phyloP scores from a whole-genome alignment of 1,284 basidiomycete species.

The Pulveroboletus sp. region DNA sequence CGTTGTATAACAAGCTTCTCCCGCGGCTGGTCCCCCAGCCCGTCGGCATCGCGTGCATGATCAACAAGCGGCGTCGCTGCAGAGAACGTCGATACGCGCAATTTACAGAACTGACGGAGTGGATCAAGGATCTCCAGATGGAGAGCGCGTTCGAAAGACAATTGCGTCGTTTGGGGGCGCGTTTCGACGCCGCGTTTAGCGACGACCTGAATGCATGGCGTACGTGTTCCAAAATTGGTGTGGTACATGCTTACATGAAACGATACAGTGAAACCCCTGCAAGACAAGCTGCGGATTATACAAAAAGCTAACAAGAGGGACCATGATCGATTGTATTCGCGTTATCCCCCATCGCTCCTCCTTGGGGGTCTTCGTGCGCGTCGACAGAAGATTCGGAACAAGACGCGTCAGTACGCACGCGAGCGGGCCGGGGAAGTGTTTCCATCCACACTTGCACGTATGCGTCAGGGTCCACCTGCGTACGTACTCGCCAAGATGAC shows the following conservation, averaged over 20 bases:
- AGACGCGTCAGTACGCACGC: slow-evolving; percentile 56
- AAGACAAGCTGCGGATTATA: slow-evolving; percentile 31
- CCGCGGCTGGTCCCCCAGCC: slow-evolving; percentile 82
- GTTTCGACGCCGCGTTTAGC: slow-evolving; percentile 22
- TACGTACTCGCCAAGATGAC: slow-evolving; percentile 57
- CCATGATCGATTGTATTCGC: slow-evolving; percentile 40
- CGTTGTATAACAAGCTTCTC: slow-evolving; percentile 63
- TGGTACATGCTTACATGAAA: slow-evolving; percentile 10
- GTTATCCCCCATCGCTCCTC: slow-evolving; percentile 52
- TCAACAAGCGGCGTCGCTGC: slow-evolving; percentile 54
- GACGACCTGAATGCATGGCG: slow-evolving; percentile 28
- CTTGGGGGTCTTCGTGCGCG: slow-evolving; percentile 54
- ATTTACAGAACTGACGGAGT: slow-evolving; percentile 38
- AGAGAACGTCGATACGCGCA: slow-evolving; percentile 48
- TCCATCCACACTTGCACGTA: slow-evolving; percentile 46
- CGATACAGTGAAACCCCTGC: slow-evolving; percentile 27
- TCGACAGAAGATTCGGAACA: slow-evolving; percentile 58
- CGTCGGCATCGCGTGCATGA: slow-evolving; percentile 64
- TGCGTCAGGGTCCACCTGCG: slow-evolving; percentile 59
- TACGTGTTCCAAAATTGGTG: slow-evolving; percentile 16
- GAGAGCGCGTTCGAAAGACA: slow-evolving; percentile 60
- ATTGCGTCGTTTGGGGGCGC: slow-evolving; percentile 29
- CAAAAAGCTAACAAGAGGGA: slow-evolving; percentile 42
- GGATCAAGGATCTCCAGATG: slow-evolving; percentile 45
- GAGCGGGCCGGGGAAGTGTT: slow-evolving; percentile 63